Base-by-base conservation (phyloP, 306 rosid species). In the Citrullus amarus region DNA sequence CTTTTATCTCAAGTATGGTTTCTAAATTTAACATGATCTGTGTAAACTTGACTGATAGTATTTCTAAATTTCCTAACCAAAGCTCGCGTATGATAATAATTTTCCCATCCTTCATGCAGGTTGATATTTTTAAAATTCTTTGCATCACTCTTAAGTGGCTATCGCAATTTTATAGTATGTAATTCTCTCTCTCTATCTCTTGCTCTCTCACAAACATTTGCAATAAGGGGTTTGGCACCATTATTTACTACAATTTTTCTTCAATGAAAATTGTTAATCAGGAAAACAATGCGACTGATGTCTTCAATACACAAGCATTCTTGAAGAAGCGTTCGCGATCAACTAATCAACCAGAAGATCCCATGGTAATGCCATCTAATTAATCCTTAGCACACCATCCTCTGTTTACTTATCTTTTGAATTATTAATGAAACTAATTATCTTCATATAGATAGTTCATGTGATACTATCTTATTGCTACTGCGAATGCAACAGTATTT, bases 131-230 rank as follows among this genome's bases (percentile, higher is more conserved):
- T 95, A 43, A 91, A 88, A 90, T 95, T 95, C 88, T 92, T 95
- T 83, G 99, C 98, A 79, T 89, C 92, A 51, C 87, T 95, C 85
- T 78, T 95, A 87, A 95, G 98, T 79, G 99, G 99, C 77, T 95
- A 95, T 78, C 99, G 93, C 86, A 95, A 95, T 86, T 95, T 92
- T 87, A 84, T 92, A 48, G 99, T 95, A 95, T 80, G 97, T 56
- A 71, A 15, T 63, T 68, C 75, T 43, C 75, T 51, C 68, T 53
- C 61, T 39, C 54, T 25, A 62, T 36, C 36, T 22, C 65, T 6
- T 25, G 28, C 38, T 3, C 54, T 3, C 44, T 2, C 68, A 17
- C 59, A 50, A 15, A 79, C 86, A 78, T 79, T 39, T 22, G 16
- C 41, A 79, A 48, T 67, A 67, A 53, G 51, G 48, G 32, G 17